Evolutionary conservation across 2,329 filamentous ascomycete genomes (phyloP).

Genomic region (Saccharata proteae): DNA sequence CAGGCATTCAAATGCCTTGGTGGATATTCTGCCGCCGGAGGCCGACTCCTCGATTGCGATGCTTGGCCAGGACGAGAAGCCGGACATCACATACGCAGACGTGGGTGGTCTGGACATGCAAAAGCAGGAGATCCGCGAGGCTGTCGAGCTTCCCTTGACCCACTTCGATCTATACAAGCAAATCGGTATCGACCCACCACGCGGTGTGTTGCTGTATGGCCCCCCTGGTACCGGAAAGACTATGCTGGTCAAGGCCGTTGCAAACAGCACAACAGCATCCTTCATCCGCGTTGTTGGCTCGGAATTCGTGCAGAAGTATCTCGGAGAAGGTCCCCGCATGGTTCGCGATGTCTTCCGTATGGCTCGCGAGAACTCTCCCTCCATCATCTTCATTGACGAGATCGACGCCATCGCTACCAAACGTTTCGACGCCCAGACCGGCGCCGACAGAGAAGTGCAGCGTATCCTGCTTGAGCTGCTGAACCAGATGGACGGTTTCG

Average conservation of each 20-base stretch:
- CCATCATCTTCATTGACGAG: constrained; percentile 99
- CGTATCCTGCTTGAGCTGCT: constrained; percentile 94
- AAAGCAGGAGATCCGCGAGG: constrained; percentile 98
- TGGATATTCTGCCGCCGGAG: constrained; percentile 97
- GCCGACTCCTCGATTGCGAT: constrained; percentile 98
- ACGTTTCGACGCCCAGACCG: constrained; percentile 97
- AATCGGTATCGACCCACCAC: constrained; percentile 95
- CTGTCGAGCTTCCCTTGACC: constrained; percentile 89
- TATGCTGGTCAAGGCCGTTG: constrained; percentile 95
- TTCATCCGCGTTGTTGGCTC: constrained; percentile 98
- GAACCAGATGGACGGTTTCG: constrained; percentile 99
- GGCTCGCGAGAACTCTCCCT: constrained; percentile 94
- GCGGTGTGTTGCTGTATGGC: constrained; percentile 90
- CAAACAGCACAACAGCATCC: constrained; percentile 93
- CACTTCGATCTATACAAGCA: constrained; percentile 99
- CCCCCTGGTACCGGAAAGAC: constrained; percentile 95
- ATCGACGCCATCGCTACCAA: constrained; percentile 98
- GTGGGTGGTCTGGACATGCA: constrained; percentile 98
- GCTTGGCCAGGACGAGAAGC: constrained; percentile 93
- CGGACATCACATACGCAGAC: constrained; percentile 94
- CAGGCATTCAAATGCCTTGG: constrained; percentile 94
- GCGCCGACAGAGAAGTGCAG: constrained; percentile 94
- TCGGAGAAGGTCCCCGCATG: constrained; percentile 96
- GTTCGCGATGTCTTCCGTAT: constrained; percentile 98
- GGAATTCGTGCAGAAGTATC: constrained; percentile 97